Evolutionary conservation across 495 filamentous ascomycete genomes (phyloP), one percentile per base, ranked within the genome.

Genomic region (Acidomyces sp.): DNA sequence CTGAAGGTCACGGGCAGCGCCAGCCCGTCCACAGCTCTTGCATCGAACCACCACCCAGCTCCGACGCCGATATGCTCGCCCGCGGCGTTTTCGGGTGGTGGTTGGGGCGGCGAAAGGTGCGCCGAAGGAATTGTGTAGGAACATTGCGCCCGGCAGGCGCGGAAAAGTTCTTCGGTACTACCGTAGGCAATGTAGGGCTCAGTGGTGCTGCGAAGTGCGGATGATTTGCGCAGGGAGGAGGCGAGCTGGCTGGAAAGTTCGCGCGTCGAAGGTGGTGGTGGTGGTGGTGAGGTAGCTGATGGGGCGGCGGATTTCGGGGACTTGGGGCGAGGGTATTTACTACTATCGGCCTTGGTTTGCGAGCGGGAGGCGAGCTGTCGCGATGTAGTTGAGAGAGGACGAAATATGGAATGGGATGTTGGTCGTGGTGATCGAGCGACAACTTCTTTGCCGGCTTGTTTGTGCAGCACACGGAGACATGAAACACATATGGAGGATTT

Each of bases 1-100:
- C 73, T 82, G 63, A 97, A 97, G 0, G 84, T 97, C 1, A 84
- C 81, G 17, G 64, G 59, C 21, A 94, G 72, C 11, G 69, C 73
- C 37, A 86, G 50, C 53, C 51, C 63, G 3, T 37, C 45, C 5
- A 18, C 3, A 2, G 16, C 17, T 35, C 40, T 41, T 3, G 46
- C 22, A 13, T 75, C 60, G 61, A 88, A 85, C 90, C 90, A 94
- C 75, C 77, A 80, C 20, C 78, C 74, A 23, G 67, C 67, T 11
- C 78, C 77, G 20, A 76, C 66, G 12, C 86, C 86, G 12, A 94
- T 58, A 57, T 94, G 76, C 55, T 86, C 80, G 0, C 79, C 84
- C 19, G 74, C 71, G 23, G 67, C 71, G 2, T 77, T 82, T 46
- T 70, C 74, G 19, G 76, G 71, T 23, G 85, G 61, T 19, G 70